Evolutionary conservation across 2,329 filamentous ascomycete species (phyloP), one percentile per base, ranked within the genome.

Genomic region (Aphanoascus verrucosus): DNA sequence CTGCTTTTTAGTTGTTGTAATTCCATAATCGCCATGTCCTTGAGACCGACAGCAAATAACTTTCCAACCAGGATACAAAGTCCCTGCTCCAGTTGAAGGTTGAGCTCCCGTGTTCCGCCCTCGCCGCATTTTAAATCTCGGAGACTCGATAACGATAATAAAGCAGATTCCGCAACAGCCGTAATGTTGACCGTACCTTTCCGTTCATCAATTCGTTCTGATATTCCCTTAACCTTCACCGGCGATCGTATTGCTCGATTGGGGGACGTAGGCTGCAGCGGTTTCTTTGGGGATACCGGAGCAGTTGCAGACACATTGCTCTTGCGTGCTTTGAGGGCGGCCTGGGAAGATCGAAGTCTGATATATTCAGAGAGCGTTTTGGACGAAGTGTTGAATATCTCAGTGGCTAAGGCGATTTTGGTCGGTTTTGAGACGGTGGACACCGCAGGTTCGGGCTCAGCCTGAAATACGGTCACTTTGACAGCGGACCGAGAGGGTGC

Each of bases 341-440:
- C 32, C 34, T 42, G 34, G 32, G 43, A n/a, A 45, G 40, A 32
- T 57, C 54, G 14, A 56, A 56, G 42, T 42, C 68, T 70, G 12
- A 67, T 56, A 17, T 68, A 66, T 40, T 72, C 70, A 1, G 69
- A 70, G 7, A 75, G 63, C 0, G 67, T 63, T 56, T 72, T 75
- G 11, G 74, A 62, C 0, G 70, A 69, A 14, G 61, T 61, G 60
- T 75, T 75, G 56, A 75, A 74, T 11, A 72, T 64, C 34, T 74
- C 72, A 1, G 72, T 74, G 1, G 72, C 72, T 19, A 74, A 63
- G 4, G 69, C 63, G 1, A 71, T 63, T 52, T 67, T 68, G 55
- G 73, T 67, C 49, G 70, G 68, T 38, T 57, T 51, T 7, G 69
- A 67, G 40, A 72, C 55, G 23, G 57, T 57, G 19, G 60, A 54